Percentiles rank a stretch among this genome's conserved stretches.
Conservation (phyloP, 305 asterid species). For the Fraxinus albicans region DNA sequence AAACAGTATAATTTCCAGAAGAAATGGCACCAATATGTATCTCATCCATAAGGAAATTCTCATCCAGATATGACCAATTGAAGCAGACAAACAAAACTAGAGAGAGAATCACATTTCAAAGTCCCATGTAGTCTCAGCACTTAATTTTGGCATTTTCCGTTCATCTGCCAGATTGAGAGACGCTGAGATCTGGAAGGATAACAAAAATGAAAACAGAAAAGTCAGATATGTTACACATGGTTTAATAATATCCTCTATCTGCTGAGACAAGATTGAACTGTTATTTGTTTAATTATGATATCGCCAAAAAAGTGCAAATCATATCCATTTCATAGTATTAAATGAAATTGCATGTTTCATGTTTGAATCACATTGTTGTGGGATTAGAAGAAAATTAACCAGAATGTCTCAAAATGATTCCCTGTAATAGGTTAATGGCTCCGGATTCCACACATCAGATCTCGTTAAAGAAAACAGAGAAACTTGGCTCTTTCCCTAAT, state of each 20-base stretch:
- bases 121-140: conserved; percentile 81
- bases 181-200: conserved; percentile 58
- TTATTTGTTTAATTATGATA: too few relatives aligned
- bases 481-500: neutral
- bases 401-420: too few relatives aligned
- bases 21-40: conserved; percentile 1
- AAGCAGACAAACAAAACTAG: conserved; percentile 13
- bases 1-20: conserved; percentile 13
- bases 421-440: neutral
- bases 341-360: neutral
- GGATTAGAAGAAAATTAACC: neutral
- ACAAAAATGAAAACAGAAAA: neutral
- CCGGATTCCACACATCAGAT: neutral
- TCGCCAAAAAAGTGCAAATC: too few relatives aligned
- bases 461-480: neutral
- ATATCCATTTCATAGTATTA: too few relatives aligned
- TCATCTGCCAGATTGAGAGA: conserved; percentile 66
- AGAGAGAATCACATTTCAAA: conserved; percentile 54
- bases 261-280: neutral
- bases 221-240: neutral
- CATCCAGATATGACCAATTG: conserved; percentile 19
- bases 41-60: conserved; percentile 2
- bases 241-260: neutral
- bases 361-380: neutral
- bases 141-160: conserved; percentile 53